Evolutionary conservation across 371 early-diverging fungal genomes (phyloP).

Genomic region (Catenaria anguillulae): DNA sequence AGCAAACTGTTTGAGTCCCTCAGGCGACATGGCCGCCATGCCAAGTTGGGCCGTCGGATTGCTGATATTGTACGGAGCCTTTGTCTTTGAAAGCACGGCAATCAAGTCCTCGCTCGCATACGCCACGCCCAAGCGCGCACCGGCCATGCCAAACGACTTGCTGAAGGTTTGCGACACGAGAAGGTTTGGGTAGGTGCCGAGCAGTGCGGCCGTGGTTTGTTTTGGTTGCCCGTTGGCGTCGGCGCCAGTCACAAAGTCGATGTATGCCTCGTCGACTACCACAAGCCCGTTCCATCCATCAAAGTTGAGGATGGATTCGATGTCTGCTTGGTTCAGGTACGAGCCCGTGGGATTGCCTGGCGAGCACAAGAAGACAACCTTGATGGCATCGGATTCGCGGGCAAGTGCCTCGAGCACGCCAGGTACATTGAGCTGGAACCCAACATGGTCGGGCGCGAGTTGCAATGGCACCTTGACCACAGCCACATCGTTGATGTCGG

Average conservation of each 20-base stretch:
- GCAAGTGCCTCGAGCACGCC: slow-evolving; percentile 44
- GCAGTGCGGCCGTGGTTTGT: slow-evolving; percentile 55
- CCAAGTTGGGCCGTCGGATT: slow-evolving; percentile 69
- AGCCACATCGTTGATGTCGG: slow-evolving; percentile 81
- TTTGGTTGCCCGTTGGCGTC: slow-evolving; percentile 24
- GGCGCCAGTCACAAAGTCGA: slow-evolving; percentile 65
- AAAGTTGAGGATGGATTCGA: slow-evolving; percentile 53
- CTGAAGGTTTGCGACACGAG: slow-evolving; percentile 92
- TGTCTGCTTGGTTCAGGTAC: slow-evolving; percentile 46
- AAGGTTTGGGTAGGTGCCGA: slow-evolving; percentile 70
- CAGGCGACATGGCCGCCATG: slow-evolving; percentile 51
- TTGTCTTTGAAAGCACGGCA: slow-evolving; percentile 78
- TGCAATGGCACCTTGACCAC: slow-evolving; percentile 74
- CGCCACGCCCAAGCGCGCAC: slow-evolving; percentile 84
- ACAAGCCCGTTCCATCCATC: slow-evolving; percentile 58
- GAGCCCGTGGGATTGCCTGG: slow-evolving; percentile 98
- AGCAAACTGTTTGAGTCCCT: slow-evolving; percentile 54
- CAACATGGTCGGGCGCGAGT: slow-evolving; percentile 73
- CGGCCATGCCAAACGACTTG: slow-evolving; percentile 94
- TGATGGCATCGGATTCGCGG: slow-evolving; percentile 65
- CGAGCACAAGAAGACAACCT: slow-evolving; percentile 83
- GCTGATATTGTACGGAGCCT: slow-evolving; percentile 95
- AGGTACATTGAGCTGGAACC: slow-evolving; percentile 36
- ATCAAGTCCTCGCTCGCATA: slow-evolving; percentile 64
- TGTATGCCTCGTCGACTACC: slow-evolving; percentile 94